Percentiles rank a stretch among this genome's conserved stretches.
phyloP scores from a whole-genome alignment of 2,329 filamentous ascomycete species.

The Intubia oerlemansii region DNA sequence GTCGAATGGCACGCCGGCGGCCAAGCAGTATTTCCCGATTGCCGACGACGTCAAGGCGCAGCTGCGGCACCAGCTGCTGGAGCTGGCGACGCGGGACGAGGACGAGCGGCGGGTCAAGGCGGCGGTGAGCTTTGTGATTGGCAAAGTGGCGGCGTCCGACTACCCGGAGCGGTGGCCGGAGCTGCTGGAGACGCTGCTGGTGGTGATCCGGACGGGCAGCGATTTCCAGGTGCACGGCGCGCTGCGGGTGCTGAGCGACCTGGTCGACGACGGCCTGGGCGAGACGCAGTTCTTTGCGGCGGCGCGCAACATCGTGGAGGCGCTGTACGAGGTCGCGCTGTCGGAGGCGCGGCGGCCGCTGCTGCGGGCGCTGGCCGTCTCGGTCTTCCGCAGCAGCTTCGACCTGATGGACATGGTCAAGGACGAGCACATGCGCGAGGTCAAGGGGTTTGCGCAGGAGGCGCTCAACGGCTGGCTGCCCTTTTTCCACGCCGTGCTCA shows the following conservation, averaged over 20 bases:
- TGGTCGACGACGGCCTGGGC: constrained; percentile 83
- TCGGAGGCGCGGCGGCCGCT: constrained; percentile 53
- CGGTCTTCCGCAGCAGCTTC: constrained; percentile 79
- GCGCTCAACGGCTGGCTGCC: constrained; percentile 68
- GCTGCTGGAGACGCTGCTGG: constrained; percentile 61
- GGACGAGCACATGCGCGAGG: constrained; percentile 71
- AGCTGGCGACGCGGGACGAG: constrained; percentile 51
- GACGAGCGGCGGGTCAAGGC: constrained; percentile 73
- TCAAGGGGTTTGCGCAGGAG: constrained; percentile 78
- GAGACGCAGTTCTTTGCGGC: constrained; percentile 90
- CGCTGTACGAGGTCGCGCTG: constrained; percentile 63
- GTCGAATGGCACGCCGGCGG: constrained; percentile 37
- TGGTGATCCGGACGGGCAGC: constrained; percentile 51
- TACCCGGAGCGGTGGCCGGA: constrained; percentile 92
- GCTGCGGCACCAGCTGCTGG: constrained; percentile 53
- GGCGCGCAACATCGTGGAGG: constrained; percentile 65
- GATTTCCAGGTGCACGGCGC: constrained; percentile 76
- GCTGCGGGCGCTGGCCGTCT: constrained; percentile 67
- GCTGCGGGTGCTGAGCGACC: constrained; percentile 65
- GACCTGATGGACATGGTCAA: constrained; percentile 93
- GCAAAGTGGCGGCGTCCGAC: constrained; percentile 84
- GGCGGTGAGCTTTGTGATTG: constrained; percentile 60
- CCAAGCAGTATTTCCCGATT: constrained; percentile 39
- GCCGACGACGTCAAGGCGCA: constrained; percentile 51
- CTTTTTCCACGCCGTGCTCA: constrained; percentile 66